phyloP scores from a whole-genome alignment of 2,329 filamentous ascomycete genomes.

The Nigrospora sphaerica region DNA sequence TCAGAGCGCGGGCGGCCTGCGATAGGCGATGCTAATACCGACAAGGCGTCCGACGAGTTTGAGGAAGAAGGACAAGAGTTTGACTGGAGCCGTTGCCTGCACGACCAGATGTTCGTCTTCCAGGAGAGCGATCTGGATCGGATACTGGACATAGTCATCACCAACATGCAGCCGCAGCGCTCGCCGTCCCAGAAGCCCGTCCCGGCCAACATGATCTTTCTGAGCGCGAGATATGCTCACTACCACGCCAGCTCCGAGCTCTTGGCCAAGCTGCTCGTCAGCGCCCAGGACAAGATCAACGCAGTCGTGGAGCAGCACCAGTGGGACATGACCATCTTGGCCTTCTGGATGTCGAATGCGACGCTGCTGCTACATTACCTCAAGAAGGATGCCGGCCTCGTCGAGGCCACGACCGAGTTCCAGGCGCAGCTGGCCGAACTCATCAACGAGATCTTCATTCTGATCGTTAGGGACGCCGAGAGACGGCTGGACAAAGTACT shows the following conservation, averaged over 20 bases:
- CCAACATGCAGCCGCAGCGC: constrained; percentile 93
- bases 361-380: constrained; percentile 93
- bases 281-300: constrained; percentile 94
- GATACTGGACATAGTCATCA: constrained; percentile 93
- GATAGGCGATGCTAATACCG: constrained; percentile 9
- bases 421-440: constrained; percentile 90
- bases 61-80: constrained; percentile 91
- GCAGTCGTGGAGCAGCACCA: constrained; percentile 91
- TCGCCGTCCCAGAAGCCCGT: constrained; percentile 97
- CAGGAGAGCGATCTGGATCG: constrained; percentile 87
- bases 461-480: constrained; percentile 95
- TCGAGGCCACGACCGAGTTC: constrained; percentile 77
- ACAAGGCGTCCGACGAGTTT: constrained; percentile 64
- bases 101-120: constrained; percentile 99
- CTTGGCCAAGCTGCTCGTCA: constrained; percentile 69
- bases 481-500: constrained; percentile 92
- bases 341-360: constrained; percentile 98
- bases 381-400: constrained; percentile 82
- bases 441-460: constrained; percentile 96
- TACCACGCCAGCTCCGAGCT: constrained; percentile 89
- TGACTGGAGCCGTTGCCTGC: constrained; percentile 86
- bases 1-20: neutral
- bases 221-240: constrained; percentile 91
- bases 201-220: constrained; percentile 92
- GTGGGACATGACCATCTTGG: constrained; percentile 99